Evolutionary conservation across 306 rosid genomes (phyloP), one percentile per base, ranked within the genome.

Genomic region (Prunus padus): DNA sequence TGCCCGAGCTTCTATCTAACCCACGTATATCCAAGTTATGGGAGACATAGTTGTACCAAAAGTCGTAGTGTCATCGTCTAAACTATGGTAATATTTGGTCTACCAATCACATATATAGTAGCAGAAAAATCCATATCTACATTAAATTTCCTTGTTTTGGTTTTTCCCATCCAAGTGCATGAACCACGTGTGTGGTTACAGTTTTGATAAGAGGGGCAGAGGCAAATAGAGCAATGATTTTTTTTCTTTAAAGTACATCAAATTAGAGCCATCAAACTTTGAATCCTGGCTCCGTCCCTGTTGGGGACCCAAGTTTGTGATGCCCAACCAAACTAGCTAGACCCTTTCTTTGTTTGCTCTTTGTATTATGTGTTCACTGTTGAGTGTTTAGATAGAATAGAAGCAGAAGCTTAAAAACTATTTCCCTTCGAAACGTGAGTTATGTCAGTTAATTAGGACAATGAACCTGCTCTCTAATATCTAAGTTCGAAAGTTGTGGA

Each of bases 181-280:
- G 75, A 82, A 81, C 83, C 93, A 83, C 84, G 85, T 83, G 87
- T 78, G 72, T 67, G 87, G 85, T 67, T 77, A 56, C 56, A 16
- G 33, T 76, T 77, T 50, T 40, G 74, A 71, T 82, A 50, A 50
- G 71, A 73, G 44, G 30, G 23, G 14, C 5, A 28, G 45, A 49
- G 18, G 26, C 9, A 2, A 3, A 59, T 8, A 59, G 31, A 30
- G 42, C 42, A 5, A 1, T 7, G 42, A 0, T 37, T 37, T 37
- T 37, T 7, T 1, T 37, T 6, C 6, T 37, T 37, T 0, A 7
- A 37, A 11, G 20, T 5, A 3, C 8, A 76, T 76, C 67, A 67
- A 67, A 56, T 45, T 68, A 42, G 60, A 46, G 59, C 57, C 67
- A 56, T 59, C 65, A n/a, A n/a, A n/a, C n/a, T n/a, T n/a, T n/a